A percentile compares a stretch with the other conserved stretches of the same genome.
Evolutionary conservation across 192 early-diverging fungal species (phyloP).

Genomic region (Bifiguratus adelaidae): DNA sequence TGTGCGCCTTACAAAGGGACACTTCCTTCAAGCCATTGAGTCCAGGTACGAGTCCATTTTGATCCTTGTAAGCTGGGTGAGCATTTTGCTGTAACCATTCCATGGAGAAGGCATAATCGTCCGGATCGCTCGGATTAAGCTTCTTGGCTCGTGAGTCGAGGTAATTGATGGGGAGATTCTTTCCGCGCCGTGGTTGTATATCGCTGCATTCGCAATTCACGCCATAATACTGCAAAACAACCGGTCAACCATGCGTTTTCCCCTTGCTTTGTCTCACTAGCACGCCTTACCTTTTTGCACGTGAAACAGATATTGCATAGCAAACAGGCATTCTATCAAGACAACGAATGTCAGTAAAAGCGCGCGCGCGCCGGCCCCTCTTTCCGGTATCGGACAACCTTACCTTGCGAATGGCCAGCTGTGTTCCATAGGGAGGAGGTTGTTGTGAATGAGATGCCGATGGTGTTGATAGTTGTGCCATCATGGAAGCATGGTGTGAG

Average conservation of each 20-base stretch:
- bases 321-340: conserved; percentile 24
- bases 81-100: conserved; percentile 17
- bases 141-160: conserved; percentile 24
- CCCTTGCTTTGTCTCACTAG: background rate
- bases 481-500: too few species aligned
- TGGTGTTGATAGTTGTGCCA: background rate
- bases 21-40: conserved; percentile 13
- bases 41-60: conserved; percentile 3
- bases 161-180: conserved; percentile 16
- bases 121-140: conserved; percentile 9
- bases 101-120: conserved; percentile 19
- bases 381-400: too few species aligned
- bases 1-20: conserved; percentile 25
- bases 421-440: too few species aligned
- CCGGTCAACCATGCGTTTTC: background rate
- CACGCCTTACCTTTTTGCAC: conserved; percentile 12
- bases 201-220: conserved; percentile 13
- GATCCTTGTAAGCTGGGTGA: conserved; percentile 14
- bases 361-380: too few species aligned
- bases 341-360: too few species aligned
- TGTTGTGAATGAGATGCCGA: too few species aligned
- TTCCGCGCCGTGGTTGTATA: conserved; percentile 16
- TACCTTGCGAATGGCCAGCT: too few species aligned
- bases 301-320: conserved; percentile 23
- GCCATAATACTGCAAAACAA: conserved; percentile 12